A percentile compares a stretch with the other conserved stretches of the same genome.
Evolutionary conservation across 257 asterid genomes (phyloP).

Genomic region (Ligustrum vulgare): DNA sequence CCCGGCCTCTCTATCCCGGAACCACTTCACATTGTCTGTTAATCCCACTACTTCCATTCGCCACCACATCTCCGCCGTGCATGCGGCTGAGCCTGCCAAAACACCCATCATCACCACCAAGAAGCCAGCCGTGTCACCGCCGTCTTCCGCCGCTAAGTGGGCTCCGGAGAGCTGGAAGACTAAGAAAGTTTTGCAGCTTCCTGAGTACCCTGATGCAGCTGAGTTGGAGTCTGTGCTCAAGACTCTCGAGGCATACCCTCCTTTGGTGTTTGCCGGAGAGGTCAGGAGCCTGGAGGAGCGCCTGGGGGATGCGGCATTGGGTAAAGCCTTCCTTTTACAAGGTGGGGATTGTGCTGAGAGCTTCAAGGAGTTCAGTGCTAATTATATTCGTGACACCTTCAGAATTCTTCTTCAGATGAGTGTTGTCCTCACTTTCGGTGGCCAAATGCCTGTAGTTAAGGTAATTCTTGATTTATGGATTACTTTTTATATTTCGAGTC

Average conservation of each 20-base stretch:
- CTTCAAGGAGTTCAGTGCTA: neutral
- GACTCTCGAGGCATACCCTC: neutral
- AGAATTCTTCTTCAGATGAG: neutral
- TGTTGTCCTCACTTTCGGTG: neutral
- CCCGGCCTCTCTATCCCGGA: conserved; percentile 29
- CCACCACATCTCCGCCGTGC: conserved; percentile 65
- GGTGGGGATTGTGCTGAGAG: neutral
- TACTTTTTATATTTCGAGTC: too few relatives aligned
- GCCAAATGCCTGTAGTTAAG: neutral
- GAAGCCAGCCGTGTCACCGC: conserved; percentile 23
- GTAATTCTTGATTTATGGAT: neutral
- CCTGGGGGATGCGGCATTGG: neutral
- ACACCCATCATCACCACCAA: conserved; percentile 31
- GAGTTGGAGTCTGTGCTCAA: neutral
- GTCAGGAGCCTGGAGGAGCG: neutral
- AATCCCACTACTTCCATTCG: conserved; percentile 37
- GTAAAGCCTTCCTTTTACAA: neutral
- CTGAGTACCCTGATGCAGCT: neutral
- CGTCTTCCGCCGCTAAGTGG: conserved; percentile 45
- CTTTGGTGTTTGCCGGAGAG: neutral
- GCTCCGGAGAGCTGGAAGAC: conserved; percentile 36
- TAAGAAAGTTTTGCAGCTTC: neutral
- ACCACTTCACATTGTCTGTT: conserved; percentile 22
- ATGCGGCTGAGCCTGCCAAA: conserved; percentile 73
- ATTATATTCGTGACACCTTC: neutral